Base-by-base conservation (phyloP, 108 stramenopile genomes). In the Schizochytrium sp. region DNA sequence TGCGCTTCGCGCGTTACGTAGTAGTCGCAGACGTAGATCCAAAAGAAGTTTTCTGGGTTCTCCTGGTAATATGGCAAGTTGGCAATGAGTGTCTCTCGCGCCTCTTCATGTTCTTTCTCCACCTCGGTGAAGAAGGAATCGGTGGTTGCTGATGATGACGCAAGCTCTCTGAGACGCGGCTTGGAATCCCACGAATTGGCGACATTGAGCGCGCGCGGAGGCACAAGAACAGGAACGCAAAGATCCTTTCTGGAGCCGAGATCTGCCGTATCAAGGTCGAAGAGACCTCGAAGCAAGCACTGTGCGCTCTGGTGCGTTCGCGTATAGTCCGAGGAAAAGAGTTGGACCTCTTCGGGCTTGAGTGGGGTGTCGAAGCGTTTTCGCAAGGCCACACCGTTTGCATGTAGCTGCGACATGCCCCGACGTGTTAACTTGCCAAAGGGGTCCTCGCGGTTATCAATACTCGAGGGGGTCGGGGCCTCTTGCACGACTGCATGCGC, bases 21-120 rank as follows among this genome's bases (percentile, higher is more conserved):
- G 51, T 83, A 83, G n/a, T 83, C 76, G 3, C 76, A 53, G n/a
- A 28, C 76, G 48, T 83, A 83, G 25, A 83, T 53, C 76, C 76
- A 83, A 4, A 25, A 53, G 51, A 83, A 83, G 2, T 45, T 1
- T 45, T 47, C 76, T 0, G 76, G 76, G 51, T 53, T 53, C n/a
- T 12, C 76, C 10, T 43, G 43, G 28, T 83, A 83, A 53, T 83
- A 83, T 16, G 76, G 76, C 18, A 83, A 23, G 25, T 53, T 47
- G 25, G 76, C 45, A 23, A 47, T 53, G 25, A 83, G 76, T 6
- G 3, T 53, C 23, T 83, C 51, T 21, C 76, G 76, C 45, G 45
- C 76, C 6, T 53, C 51, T 6, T 12, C 28, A 53, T 83, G 76
- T 6, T 6, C 5, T 12, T 53, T 83, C 28, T 83, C 76, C 6